Evolutionary conservation across 306 rosid species (phyloP).

Genomic region (Vigna radiata): DNA sequence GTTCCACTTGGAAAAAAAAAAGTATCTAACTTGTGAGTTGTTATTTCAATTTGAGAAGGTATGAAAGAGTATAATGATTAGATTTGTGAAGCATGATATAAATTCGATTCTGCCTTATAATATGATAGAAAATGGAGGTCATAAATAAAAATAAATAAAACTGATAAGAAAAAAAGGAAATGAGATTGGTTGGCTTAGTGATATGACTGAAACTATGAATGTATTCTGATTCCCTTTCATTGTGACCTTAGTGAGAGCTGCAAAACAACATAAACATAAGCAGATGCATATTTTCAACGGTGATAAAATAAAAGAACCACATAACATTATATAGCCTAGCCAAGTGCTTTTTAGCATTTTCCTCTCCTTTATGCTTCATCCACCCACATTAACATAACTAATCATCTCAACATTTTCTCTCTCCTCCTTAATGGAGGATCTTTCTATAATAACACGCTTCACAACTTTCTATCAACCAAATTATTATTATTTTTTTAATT

Average conservation of each 20-base stretch:
- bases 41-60: not conserved
- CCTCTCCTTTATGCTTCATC: constrained; percentile 47
- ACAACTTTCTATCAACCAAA: no score
- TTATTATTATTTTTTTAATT: no score
- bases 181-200: constrained; percentile 3
- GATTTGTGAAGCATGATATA: constrained; percentile 19
- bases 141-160: not conserved
- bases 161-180: not conserved
- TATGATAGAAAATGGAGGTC: no score
- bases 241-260: constrained; percentile 37
- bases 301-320: constrained; percentile 38
- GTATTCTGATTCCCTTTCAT: constrained; percentile 41
- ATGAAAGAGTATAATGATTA: not conserved
- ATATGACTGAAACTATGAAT: constrained; percentile 15
- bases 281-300: constrained; percentile 18
- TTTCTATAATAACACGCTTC: not conserved
- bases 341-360: constrained; percentile 46
- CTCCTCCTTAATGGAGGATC: not conserved
- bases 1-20: not conserved
- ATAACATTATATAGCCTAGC: not conserved
- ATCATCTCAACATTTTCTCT: constrained; percentile 29
- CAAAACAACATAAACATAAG: constrained; percentile 8
- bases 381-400: constrained; percentile 37
- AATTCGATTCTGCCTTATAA: constrained; percentile 16
- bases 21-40: not conserved